Evolutionary conservation across 2,329 filamentous ascomycete species (phyloP).

Genomic region (Verticillium longisporum): DNA sequence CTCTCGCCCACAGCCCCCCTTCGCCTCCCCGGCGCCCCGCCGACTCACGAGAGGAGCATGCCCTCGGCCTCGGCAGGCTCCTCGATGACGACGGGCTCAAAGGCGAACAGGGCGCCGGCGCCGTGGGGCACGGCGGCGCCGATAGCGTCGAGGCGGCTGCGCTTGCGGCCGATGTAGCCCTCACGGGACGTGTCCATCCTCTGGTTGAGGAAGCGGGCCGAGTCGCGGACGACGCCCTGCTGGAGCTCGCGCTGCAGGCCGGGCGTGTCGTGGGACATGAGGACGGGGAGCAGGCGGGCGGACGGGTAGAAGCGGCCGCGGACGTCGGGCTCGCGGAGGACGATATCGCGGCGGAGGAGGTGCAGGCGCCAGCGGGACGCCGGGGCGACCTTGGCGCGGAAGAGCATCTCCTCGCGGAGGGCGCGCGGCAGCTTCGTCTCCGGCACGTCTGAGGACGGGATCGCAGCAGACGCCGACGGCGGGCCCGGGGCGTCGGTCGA

Average conservation of each 20-base stretch:
- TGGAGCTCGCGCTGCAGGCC: conserved; percentile 29
- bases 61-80: conserved; percentile 10
- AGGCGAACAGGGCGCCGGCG: conserved; percentile 6
- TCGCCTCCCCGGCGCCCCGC: too few species aligned
- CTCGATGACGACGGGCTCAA: conserved; percentile 28
- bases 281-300: conserved; percentile 42
- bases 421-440: conserved; percentile 32
- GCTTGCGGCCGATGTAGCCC: conserved; percentile 35
- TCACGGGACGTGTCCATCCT: conserved; percentile 32
- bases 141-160: conserved; percentile 33
- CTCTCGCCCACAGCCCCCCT: too few species aligned
- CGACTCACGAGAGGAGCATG: background rate
- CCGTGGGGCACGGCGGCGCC: conserved; percentile 33
- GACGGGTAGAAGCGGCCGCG: conserved; percentile 53
- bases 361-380: conserved; percentile 27
- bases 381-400: conserved; percentile 27
- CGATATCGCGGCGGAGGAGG: conserved; percentile 36
- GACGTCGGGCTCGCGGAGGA: conserved; percentile 39
- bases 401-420: conserved; percentile 30
- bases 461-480: background rate
- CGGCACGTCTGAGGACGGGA: conserved; percentile 18
- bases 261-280: conserved; percentile 16
- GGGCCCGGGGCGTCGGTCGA: conserved; percentile 14
- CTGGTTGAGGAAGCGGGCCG: conserved; percentile 45
- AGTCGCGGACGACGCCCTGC: conserved; percentile 33